phyloP scores from a whole-genome alignment of 2,329 filamentous ascomycete genomes.

The Cercospora citrullina region DNA sequence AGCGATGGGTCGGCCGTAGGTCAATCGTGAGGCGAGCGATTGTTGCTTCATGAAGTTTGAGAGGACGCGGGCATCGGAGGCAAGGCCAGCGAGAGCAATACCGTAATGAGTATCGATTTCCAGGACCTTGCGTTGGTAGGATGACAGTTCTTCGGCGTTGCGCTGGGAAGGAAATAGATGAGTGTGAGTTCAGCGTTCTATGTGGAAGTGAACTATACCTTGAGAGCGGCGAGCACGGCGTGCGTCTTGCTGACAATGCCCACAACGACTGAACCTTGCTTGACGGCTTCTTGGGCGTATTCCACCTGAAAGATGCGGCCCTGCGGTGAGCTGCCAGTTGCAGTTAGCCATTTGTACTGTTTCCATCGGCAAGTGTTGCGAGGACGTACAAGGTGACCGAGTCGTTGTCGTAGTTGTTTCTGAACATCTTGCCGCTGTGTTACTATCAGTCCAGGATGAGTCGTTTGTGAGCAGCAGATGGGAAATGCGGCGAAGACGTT shows the following conservation, averaged over 20 bases:
- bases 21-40: conserved; percentile 91
- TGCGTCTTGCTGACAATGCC: conserved; percentile 98
- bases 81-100: conserved; percentile 92
- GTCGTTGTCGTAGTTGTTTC: conserved; percentile 99
- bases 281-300: conserved; percentile 97
- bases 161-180: conserved; percentile 57
- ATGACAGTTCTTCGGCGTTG: conserved; percentile 98
- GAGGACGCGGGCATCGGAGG: conserved; percentile 95
- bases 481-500: background rate
- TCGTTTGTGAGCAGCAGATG: background rate
- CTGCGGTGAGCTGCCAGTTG: conserved; percentile 77
- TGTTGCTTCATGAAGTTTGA: conserved; percentile 99
- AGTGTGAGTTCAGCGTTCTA: background rate
- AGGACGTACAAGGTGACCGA: conserved; percentile 90
- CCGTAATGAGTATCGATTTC: conserved; percentile 93
- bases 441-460: background rate
- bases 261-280: conserved; percentile 97
- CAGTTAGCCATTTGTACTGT: conserved; percentile 14
- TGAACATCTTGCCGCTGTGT: conserved; percentile 68
- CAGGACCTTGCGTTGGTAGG: conserved; percentile 99
- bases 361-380: background rate
- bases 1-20: conserved; percentile 90
- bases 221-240: conserved; percentile 90
- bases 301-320: conserved; percentile 99
- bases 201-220: conserved; percentile 59